phyloP scores from a whole-genome alignment of 352 stramenopile genomes.

The Pythium periplocum region DNA sequence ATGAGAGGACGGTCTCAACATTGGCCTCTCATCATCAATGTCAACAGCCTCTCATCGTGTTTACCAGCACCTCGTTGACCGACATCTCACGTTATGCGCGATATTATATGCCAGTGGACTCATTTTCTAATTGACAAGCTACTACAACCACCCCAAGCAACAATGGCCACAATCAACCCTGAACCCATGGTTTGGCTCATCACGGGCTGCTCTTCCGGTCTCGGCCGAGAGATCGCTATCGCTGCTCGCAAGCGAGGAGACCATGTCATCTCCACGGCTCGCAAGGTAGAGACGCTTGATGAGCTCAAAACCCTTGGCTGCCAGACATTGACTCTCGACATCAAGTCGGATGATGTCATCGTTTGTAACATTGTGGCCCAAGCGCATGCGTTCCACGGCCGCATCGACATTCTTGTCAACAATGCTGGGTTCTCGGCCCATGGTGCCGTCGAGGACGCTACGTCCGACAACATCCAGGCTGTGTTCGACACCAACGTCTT shows the following conservation, averaged over 20 bases:
- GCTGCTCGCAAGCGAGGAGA: slow-evolving; percentile 2
- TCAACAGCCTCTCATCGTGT: no score
- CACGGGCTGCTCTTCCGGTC: slow-evolving; percentile 7
- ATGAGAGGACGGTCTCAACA: no score
- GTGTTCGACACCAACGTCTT: slow-evolving; percentile 48
- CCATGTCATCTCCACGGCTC: slow-evolving; percentile 5
- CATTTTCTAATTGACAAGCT: no score
- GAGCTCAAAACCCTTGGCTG: slow-evolving; percentile 5
- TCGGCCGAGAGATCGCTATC: slow-evolving; percentile 3
- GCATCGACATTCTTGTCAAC: slow-evolving; percentile 8
- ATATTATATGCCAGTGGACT: no score
- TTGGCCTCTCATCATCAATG: no score
- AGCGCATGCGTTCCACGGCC: not conserved
- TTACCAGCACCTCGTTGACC: no score
- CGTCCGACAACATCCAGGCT: slow-evolving; percentile 26
- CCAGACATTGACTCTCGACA: slow-evolving; percentile 1
- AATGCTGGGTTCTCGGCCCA: slow-evolving; percentile 9
- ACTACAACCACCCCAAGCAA: no score
- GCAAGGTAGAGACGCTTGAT: slow-evolving; percentile 6
- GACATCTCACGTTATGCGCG: no score
- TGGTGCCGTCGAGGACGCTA: slow-evolving; percentile 16
- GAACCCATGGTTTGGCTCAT: slow-evolving; percentile 10
- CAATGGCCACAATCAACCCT: no score
- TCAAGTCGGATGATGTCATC: not conserved
- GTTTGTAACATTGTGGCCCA: not conserved